A percentile compares a stretch with the other conserved stretches of the same genome.
Conservation (phyloP, 345 rosid species). For the sweet orange (Citrus sinensis) region DNA sequence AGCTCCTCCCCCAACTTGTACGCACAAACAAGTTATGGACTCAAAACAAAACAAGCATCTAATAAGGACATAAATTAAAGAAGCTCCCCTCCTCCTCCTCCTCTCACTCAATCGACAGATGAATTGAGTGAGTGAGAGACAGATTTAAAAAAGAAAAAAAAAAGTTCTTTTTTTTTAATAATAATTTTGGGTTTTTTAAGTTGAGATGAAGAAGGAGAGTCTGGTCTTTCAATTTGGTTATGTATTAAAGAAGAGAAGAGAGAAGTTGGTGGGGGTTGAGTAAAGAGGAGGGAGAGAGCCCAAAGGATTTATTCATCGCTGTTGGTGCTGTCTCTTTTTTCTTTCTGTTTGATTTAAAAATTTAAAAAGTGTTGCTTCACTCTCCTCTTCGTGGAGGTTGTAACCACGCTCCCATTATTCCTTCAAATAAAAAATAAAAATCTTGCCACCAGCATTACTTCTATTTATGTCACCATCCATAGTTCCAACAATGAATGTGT, state of each 20-base stretch:
- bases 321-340: not conserved
- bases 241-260: not conserved
- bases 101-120: not conserved
- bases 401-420: not conserved
- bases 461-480: too few species aligned
- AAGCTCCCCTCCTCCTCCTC: slow-evolving; percentile 9
- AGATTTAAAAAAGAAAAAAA: not conserved
- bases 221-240: too few species aligned
- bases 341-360: not conserved
- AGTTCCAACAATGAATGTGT: too few species aligned
- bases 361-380: not conserved
- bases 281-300: slow-evolving; percentile 19
- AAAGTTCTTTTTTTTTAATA: too few species aligned
- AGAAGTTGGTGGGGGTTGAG: slow-evolving; percentile 14
- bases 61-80: slow-evolving; percentile 5
- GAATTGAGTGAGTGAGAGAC: not conserved
- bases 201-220: not conserved
- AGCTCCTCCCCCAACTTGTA: not conserved
- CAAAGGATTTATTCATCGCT: not conserved
- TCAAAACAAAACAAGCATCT: slow-evolving; percentile 1
- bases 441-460: too few species aligned
- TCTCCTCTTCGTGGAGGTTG: not conserved
- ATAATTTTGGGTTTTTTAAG: too few species aligned
- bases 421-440: too few species aligned
- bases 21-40: not conserved